A percentile compares a stretch with the other conserved stretches of the same genome.
These are phyloP conservation scores for Fusarium papillatum DNA, from an alignment of 2,329 filamentous ascomycete genomes.

Conservation along the genomic window DNA sequence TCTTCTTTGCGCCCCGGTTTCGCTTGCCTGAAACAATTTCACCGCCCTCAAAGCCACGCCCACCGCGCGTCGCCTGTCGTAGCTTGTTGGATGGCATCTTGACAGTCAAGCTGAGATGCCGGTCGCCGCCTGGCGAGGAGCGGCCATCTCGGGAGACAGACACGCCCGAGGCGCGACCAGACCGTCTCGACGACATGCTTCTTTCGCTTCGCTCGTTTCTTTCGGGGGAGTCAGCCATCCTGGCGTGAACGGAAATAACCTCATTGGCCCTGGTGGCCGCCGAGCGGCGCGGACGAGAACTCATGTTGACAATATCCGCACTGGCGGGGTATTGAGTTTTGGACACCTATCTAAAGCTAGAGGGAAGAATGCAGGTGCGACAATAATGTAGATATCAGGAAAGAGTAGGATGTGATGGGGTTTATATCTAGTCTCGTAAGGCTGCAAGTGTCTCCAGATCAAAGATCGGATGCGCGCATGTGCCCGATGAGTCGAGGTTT, in stretches of 20 bases:
- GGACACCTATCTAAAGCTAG: background rate
- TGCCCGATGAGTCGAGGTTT: slow-evolving; percentile 6
- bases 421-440: slow-evolving; percentile 8
- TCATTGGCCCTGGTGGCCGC: slow-evolving; percentile 58
- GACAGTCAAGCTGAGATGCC: slow-evolving; percentile 61
- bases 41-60: slow-evolving; percentile 57
- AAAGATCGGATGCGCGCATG: slow-evolving; percentile 4
- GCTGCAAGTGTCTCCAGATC: slow-evolving; percentile 1
- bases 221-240: slow-evolving; percentile 56
- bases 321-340: slow-evolving; percentile 31
- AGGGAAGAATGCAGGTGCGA: slow-evolving; percentile 9
- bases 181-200: slow-evolving; percentile 67
- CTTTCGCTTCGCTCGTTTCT: slow-evolving; percentile 48
- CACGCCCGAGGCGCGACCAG: slow-evolving; percentile 60
- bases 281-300: slow-evolving; percentile 61
- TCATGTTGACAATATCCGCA: slow-evolving; percentile 52
- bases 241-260: slow-evolving; percentile 57
- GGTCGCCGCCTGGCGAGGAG: slow-evolving; percentile 61
- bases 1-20: slow-evolving; percentile 69
- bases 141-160: slow-evolving; percentile 60
- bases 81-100: slow-evolving; percentile 66
- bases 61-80: slow-evolving; percentile 62
- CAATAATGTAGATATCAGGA: slow-evolving; percentile 6
- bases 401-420: slow-evolving; percentile 2
- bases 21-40: slow-evolving; percentile 65